These are phyloP conservation scores for Fusarium incarnatum DNA, from an alignment of 2,329 filamentous ascomycete species.

Conservation along the genomic window DNA sequence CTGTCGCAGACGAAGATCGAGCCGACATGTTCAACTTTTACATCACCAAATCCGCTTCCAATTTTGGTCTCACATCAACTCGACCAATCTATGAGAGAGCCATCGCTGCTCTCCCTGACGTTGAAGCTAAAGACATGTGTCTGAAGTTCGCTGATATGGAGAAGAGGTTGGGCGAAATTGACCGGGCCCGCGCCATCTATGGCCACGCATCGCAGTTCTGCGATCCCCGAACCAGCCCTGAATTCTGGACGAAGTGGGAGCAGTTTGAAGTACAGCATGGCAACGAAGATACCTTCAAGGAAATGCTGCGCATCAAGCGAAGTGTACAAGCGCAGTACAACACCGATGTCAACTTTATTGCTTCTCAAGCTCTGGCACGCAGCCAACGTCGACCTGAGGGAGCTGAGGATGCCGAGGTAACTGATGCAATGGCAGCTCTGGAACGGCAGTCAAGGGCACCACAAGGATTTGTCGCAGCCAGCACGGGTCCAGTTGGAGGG, in stretches of 20 bases:
- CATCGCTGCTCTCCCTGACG: slow-evolving; percentile 91
- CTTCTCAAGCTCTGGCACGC: slow-evolving; percentile 90
- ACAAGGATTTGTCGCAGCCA: slow-evolving; percentile 90
- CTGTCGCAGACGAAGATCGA: slow-evolving; percentile 93
- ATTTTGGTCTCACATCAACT: slow-evolving; percentile 96
- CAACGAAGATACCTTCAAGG: slow-evolving; percentile 99
- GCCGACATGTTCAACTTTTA: slow-evolving; percentile 99
- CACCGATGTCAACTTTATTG: slow-evolving; percentile 98
- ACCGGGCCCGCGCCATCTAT: slow-evolving; percentile 94
- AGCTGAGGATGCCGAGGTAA: slow-evolving; percentile 61
- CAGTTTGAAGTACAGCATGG: slow-evolving; percentile 96
- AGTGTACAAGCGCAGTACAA: slow-evolving; percentile 98
- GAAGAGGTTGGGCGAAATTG: slow-evolving; percentile 89
- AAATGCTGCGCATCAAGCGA: slow-evolving; percentile 97
- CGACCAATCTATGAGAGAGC: slow-evolving; percentile 96
- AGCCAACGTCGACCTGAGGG: slow-evolving; percentile 72
- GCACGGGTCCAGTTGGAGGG: slow-evolving; percentile 73
- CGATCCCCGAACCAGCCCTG: slow-evolving; percentile 88
- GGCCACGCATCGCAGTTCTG: slow-evolving; percentile 97
- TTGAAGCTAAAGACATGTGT: slow-evolving; percentile 96
- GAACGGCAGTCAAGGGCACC: slow-evolving; percentile 91
- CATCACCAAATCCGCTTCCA: slow-evolving; percentile 97
- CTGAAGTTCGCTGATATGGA: slow-evolving; percentile 99
- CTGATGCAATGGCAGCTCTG: slow-evolving; percentile 89
- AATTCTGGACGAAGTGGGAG: slow-evolving; percentile 98